phyloP scores from a whole-genome alignment of 1,284 basidiomycete genomes.

The Cystobasidium slooffiae region DNA sequence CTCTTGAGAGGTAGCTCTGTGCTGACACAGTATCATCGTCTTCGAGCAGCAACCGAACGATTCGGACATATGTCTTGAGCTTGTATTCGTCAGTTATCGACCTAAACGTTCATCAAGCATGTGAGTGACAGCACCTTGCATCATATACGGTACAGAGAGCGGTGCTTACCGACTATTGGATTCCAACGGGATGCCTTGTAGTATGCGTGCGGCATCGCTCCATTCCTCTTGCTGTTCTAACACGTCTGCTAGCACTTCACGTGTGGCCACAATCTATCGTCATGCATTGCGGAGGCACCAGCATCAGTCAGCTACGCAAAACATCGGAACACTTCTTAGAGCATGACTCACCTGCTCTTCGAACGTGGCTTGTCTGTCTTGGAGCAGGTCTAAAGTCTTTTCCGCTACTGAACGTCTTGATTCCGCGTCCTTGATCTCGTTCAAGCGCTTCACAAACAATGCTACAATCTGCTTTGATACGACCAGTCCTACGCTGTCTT shows the following conservation, averaged over 20 bases:
- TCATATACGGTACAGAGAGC: neutral
- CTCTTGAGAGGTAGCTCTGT: conserved; percentile 94
- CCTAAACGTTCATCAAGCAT: conserved; percentile 4
- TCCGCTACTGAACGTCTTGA: conserved; percentile 71
- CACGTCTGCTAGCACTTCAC: conserved; percentile 83
- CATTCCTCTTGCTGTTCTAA: conserved; percentile 91
- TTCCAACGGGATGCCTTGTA: conserved; percentile 89
- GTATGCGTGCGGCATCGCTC: conserved; percentile 83
- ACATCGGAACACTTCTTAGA: neutral
- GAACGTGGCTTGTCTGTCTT: conserved; percentile 79
- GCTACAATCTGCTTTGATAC: conserved; percentile 81
- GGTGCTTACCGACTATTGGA: conserved; percentile 74
- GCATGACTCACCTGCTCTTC: conserved; percentile 83
- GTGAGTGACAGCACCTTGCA: neutral
- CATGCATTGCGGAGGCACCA: neutral
- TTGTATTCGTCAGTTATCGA: conserved; percentile 80
- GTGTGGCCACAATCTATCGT: conserved; percentile 73
- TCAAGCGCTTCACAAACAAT: conserved; percentile 73
- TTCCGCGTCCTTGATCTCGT: conserved; percentile 64
- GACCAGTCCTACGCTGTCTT: conserved; percentile 55
- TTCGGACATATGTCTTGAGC: conserved; percentile 86
- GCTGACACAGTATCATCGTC: conserved; percentile 92
- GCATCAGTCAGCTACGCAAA: too few species aligned
- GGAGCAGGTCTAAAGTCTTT: conserved; percentile 71
- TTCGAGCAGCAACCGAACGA: conserved; percentile 91